A percentile compares a stretch with the other conserved stretches of the same genome.
Conservation (phyloP, 2,329 filamentous ascomycete species). For the Parafenestella ontariensis region DNA sequence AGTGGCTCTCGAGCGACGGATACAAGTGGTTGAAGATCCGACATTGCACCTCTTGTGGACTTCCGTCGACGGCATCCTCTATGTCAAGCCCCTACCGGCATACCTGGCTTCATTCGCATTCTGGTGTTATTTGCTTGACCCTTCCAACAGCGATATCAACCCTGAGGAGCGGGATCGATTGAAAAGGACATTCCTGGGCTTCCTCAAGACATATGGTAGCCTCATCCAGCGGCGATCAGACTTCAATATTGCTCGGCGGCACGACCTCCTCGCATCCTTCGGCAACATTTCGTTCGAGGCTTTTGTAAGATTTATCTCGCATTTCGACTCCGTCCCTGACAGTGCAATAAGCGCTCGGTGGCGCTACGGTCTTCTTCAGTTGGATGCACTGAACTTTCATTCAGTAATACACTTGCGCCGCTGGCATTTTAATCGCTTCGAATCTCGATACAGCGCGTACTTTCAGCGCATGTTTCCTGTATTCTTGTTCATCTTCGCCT, state of each 20-base stretch:
- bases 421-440: constrained; percentile 29
- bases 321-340: constrained; percentile 19
- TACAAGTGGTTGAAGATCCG: constrained; percentile 26
- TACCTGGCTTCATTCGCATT: constrained; percentile 27
- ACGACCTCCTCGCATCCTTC: constrained; percentile 13
- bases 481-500: constrained; percentile 26
- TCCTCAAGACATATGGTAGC: constrained; percentile 21
- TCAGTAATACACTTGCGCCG: constrained; percentile 18
- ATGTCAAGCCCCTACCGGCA: constrained; percentile 26
- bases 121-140: constrained; percentile 27
- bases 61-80: constrained; percentile 13
- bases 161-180: constrained; percentile 12
- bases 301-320: constrained; percentile 19
- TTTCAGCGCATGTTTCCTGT: constrained; percentile 27
- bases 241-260: constrained; percentile 19
- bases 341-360: constrained; percentile 15
- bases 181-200: constrained; percentile 16
- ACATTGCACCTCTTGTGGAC: constrained; percentile 28
- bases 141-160: constrained; percentile 6
- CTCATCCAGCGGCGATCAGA: constrained; percentile 27
- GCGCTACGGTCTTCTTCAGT: constrained; percentile 23
- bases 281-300: constrained; percentile 12
- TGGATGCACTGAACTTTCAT: constrained; percentile 30
- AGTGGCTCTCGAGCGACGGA: constrained; percentile 18
- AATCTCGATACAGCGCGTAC: constrained; percentile 21